Evolutionary conservation across 371 early-diverging fungal genomes (phyloP).

Genomic region (Coemansia sp.): DNA sequence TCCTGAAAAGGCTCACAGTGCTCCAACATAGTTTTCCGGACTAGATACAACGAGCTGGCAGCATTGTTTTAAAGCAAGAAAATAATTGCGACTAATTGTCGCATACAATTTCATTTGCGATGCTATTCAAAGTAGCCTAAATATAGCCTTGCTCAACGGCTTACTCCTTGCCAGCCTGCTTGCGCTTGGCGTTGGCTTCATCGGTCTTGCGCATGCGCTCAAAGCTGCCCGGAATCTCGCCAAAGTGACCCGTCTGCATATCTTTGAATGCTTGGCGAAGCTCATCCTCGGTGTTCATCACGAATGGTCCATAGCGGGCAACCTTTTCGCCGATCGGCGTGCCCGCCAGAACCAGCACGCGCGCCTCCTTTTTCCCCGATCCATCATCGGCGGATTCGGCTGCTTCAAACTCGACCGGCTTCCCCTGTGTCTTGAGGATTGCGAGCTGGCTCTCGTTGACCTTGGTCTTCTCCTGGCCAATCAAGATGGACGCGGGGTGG

Average conservation of each 20-base stretch:
- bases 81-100: no score
- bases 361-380: constrained; percentile 39
- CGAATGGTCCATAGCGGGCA: constrained; percentile 62
- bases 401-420: constrained; percentile 31
- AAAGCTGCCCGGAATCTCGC: constrained; percentile 42
- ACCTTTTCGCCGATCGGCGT: constrained; percentile 47
- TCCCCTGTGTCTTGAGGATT: constrained; percentile 29
- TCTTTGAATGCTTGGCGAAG: constrained; percentile 58
- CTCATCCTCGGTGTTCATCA: constrained; percentile 61
- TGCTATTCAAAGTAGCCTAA: neutral
- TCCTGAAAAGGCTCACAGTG: no score
- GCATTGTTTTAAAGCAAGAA: no score
- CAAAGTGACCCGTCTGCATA: constrained; percentile 49
- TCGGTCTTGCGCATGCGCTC: constrained; percentile 48
- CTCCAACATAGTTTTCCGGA: no score
- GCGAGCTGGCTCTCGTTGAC: constrained; percentile 45
- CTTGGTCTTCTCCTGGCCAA: constrained; percentile 38
- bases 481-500: constrained; percentile 34
- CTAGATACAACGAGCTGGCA: no score
- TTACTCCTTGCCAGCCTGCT: constrained; percentile 32
- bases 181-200: constrained; percentile 41
- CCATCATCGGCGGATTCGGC: constrained; percentile 19
- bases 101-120: no score
- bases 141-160: neutral
- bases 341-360: constrained; percentile 48